phyloP scores from a whole-genome alignment of 352 stramenopile genomes.

The Elongisporangium senticosum region DNA sequence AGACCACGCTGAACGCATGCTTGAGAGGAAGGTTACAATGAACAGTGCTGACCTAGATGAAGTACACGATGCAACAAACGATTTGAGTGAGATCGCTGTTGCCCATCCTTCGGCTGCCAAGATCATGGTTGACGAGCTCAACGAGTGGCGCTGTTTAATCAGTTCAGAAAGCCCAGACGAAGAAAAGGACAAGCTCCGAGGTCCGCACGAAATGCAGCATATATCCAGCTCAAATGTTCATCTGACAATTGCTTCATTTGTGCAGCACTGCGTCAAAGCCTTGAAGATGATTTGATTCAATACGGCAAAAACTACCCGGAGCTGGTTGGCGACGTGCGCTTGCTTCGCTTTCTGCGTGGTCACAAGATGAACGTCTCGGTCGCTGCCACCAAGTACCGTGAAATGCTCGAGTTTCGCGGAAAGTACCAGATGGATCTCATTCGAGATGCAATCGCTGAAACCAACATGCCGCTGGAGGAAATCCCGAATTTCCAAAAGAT shows the following conservation, averaged over 20 bases:
- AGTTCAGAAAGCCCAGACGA: slow-evolving; percentile 52
- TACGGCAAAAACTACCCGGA: slow-evolving; percentile 28
- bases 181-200: slow-evolving; percentile 54
- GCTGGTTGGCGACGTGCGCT: slow-evolving; percentile 49
- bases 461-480: slow-evolving; percentile 41
- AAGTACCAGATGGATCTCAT: slow-evolving; percentile 57
- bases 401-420: slow-evolving; percentile 58
- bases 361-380: slow-evolving; percentile 70
- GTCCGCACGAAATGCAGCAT: slow-evolving; percentile 12
- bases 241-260: not conserved
- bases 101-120: slow-evolving; percentile 45
- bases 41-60: not conserved
- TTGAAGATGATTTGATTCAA: slow-evolving; percentile 53
- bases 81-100: slow-evolving; percentile 61
- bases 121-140: slow-evolving; percentile 53
- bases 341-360: slow-evolving; percentile 66
- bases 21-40: slow-evolving; percentile 2
- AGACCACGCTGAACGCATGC: slow-evolving; percentile 34
- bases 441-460: slow-evolving; percentile 39
- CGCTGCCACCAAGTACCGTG: slow-evolving; percentile 53
- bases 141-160: slow-evolving; percentile 60
- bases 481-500: slow-evolving; percentile 70
- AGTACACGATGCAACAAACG: not conserved
- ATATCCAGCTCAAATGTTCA: too few species aligned
- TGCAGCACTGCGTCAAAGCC: slow-evolving; percentile 46